Percentiles rank a stretch among this genome's conserved stretches.
Evolutionary conservation across 73 alveolate genomes (phyloP).

Genomic region (Paramecium sexaurelia): DNA sequence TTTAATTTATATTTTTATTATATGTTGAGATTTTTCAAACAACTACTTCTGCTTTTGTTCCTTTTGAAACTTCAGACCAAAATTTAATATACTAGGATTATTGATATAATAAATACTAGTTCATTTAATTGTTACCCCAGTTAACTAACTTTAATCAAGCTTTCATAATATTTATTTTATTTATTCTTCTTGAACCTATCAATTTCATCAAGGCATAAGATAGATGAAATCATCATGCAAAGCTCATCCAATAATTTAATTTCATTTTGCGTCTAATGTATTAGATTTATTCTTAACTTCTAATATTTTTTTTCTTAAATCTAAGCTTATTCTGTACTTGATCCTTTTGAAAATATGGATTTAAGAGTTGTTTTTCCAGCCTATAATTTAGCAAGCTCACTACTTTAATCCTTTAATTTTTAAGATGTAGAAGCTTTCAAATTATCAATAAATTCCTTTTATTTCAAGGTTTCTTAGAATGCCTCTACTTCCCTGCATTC

Average conservation of each 20-base stretch:
- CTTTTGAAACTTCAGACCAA: constrained; percentile 38
- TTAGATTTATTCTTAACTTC: not conserved
- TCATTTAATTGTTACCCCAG: constrained; percentile 10
- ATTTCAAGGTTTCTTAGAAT: constrained; percentile 41
- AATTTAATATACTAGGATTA: constrained; percentile 33
- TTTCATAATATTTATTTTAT: constrained; percentile 65
- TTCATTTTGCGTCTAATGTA: constrained; percentile 51
- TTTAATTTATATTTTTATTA: not conserved
- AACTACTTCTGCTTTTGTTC: constrained; percentile 47
- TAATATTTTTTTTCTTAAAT: constrained; percentile 50
- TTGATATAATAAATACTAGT: not conserved
- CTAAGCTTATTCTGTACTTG: constrained; percentile 51
- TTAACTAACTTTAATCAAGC: constrained; percentile 39
- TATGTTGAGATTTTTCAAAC: too few species aligned
- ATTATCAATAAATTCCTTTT: constrained; percentile 41
- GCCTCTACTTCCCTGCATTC: constrained; percentile 65
- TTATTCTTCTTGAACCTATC: constrained; percentile 62
- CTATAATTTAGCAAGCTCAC: constrained; percentile 50
- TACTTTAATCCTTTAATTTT: constrained; percentile 46
- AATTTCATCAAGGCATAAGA: constrained; percentile 57
- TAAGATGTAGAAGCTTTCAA: not conserved
- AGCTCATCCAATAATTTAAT: not conserved
- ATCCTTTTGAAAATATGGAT: constrained; percentile 65
- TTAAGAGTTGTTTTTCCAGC: constrained; percentile 69
- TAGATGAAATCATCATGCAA: constrained; percentile 39